Base-by-base conservation (phyloP, 1,284 basidiomycete species). In the Apiotrichum laibachii region DNA sequence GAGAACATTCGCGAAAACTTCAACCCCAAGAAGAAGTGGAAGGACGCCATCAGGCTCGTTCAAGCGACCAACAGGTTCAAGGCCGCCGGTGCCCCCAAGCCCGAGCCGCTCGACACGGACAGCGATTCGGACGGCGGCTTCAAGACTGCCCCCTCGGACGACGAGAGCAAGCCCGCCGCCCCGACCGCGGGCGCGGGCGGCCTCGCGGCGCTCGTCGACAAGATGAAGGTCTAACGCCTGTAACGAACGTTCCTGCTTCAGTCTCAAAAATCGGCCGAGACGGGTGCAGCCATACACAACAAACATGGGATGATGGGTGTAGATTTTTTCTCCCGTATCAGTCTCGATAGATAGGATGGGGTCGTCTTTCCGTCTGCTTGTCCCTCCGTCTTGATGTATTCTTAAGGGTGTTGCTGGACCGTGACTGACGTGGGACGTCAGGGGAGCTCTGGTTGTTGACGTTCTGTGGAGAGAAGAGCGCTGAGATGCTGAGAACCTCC, bases 1-100 rank as follows among this genome's bases (percentile, higher is more conserved):
- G 67, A 71, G 10, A 89, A 87, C 26, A 80, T 93, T 50, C 86
- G 88, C 34, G 86, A 89, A 35, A 85, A 92, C 80, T 72, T 76
- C 58, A 69, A 72, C 53, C 61, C 73, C 1, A 63, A 59, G 49
- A 66, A 66, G 55, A 70, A 72, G 55, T 76, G 72, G 71, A 57
- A 60, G 21, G 58, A 64, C 50, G 70, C 72, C 1, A 50, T 75
- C 47, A 59, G 62, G 26, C 67, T 73, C 51, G 59, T 63, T 44
- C 16, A 18, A 11, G 59, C 51, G 1, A 50, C 37, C 3, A 55
- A 57, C 51, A 58, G 53, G 50, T 56, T 63, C 45, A 55, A 40
- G 42, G 7, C 22, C 39, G 54, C 54, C 4, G 26, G 40, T 5
- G 53, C 55, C 2, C n/a, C 35, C 15, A 50, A 50, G 33, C 33